These are phyloP conservation scores for Lasiodiplodia hormozganensis DNA, from an alignment of 2,329 filamentous ascomycete genomes.

Conservation along the genomic window DNA sequence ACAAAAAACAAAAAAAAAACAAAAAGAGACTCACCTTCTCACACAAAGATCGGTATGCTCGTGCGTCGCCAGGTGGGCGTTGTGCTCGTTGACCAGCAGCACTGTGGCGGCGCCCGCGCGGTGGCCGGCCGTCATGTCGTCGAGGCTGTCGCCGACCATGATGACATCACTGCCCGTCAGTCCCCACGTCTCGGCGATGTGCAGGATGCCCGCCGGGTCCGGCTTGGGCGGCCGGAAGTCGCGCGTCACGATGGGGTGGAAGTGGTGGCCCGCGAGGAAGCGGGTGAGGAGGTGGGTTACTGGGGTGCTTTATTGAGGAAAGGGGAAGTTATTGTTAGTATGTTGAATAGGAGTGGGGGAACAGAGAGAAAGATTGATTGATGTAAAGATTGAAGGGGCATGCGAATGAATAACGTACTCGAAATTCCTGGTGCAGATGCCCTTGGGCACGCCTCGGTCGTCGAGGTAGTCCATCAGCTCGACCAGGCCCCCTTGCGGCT, in stretches of 20 bases:
- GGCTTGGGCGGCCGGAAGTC: constrained; percentile 87
- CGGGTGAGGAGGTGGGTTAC: constrained; percentile 76
- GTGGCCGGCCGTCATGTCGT: constrained; percentile 90
- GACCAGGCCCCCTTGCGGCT: constrained; percentile 80
- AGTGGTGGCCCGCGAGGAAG: constrained; percentile 72
- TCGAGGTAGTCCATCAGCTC: constrained; percentile 85
- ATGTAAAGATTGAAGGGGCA: too few relatives aligned
- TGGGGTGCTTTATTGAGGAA: constrained; percentile 55
- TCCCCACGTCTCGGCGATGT: constrained; percentile 81
- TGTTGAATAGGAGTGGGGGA: too few relatives aligned
- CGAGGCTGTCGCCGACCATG: constrained; percentile 71
- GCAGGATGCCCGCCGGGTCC: constrained; percentile 83
- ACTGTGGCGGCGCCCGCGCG: constrained; percentile 88
- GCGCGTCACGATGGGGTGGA: constrained; percentile 82
- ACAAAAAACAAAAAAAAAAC: background rate
- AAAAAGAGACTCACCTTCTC: constrained; percentile 38
- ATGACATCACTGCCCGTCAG: constrained; percentile 51
- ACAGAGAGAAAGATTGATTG: too few relatives aligned
- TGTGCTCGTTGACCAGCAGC: constrained; percentile 84
- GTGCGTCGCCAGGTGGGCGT: constrained; percentile 71
- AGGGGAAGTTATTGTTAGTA: too few relatives aligned
- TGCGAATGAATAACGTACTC: constrained; percentile 59
- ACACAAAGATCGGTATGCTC: constrained; percentile 80
- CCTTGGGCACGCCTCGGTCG: constrained; percentile 70
- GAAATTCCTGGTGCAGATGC: constrained; percentile 94